A percentile compares a stretch with the other conserved stretches of the same genome.
Conservation (phyloP, 148 eudicot species). For the Rhododendron mucronatum region DNA sequence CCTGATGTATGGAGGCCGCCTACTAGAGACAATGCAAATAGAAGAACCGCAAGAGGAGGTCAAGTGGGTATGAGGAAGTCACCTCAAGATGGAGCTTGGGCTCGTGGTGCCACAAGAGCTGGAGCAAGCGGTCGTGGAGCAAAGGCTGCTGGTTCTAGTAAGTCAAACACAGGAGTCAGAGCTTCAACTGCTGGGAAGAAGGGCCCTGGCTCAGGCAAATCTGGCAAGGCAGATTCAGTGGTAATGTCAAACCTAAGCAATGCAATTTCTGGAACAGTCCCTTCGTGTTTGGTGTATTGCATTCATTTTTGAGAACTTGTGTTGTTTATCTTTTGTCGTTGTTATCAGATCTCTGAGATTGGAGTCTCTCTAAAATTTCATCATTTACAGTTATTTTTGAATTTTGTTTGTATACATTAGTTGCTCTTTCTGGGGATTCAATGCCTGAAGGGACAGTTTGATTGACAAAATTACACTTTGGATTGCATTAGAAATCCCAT, state of each 20-base stretch:
- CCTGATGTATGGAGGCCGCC: constrained; percentile 99
- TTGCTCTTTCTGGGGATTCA: not conserved
- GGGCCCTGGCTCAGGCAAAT: constrained; percentile 58
- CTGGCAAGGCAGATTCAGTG: constrained; percentile 65
- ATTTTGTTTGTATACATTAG: not conserved
- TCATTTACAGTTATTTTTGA: not conserved
- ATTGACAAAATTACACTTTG: not conserved
- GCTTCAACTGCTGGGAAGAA: constrained; percentile 72
- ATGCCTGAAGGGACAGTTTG: not conserved
- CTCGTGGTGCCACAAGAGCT: constrained; percentile 68
- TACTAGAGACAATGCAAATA: constrained; percentile 59
- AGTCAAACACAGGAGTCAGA: constrained; percentile 61
- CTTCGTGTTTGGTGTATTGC: constrained; percentile 8
- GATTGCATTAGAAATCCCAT: not conserved
- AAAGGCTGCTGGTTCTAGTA: constrained; percentile 60
- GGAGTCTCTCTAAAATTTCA: not conserved
- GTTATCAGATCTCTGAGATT: not conserved
- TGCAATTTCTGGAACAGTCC: not conserved
- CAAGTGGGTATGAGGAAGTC: constrained; percentile 74
- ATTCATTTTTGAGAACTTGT: not conserved
- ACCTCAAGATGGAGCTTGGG: constrained; percentile 85
- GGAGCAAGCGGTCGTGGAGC: constrained; percentile 73
- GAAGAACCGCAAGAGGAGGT: constrained; percentile 78
- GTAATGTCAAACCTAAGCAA: constrained; percentile 33
- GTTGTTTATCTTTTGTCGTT: not conserved